Conservation (phyloP, 345 rosid species). For the Arabis hirsuta region DNA sequence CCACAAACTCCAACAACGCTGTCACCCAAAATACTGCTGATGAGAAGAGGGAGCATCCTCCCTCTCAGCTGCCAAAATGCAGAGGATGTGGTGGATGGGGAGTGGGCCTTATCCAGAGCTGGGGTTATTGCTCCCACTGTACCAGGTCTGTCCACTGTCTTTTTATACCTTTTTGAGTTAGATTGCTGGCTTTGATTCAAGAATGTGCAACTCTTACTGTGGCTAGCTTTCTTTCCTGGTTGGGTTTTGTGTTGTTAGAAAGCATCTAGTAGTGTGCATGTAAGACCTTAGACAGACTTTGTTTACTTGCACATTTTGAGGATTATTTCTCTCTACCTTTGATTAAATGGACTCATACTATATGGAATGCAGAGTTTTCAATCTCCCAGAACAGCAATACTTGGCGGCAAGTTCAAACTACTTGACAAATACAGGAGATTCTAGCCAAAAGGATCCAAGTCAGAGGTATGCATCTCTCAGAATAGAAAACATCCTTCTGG, state of each 20-base stretch:
- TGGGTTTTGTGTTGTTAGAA: conserved; percentile 12
- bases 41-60: conserved; percentile 1
- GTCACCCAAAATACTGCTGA: no score
- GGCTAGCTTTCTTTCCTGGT: background rate
- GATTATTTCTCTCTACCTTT: conserved; percentile 28
- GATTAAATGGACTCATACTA: conserved; percentile 15
- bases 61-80: conserved; percentile 61
- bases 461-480: conserved; percentile 49
- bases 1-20: no score
- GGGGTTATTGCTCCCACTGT: conserved; percentile 96
- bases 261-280: background rate
- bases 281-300: conserved; percentile 5
- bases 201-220: background rate
- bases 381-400: conserved; percentile 62
- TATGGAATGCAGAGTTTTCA: conserved; percentile 59
- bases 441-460: conserved; percentile 53
- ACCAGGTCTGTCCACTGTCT: conserved; percentile 58
- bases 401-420: conserved; percentile 42
- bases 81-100: conserved; percentile 97
- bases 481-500: background rate
- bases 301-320: conserved; percentile 6
- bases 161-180: background rate
- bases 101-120: conserved; percentile 77
- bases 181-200: background rate
- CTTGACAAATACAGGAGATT: conserved; percentile 46